Conservation (phyloP, 495 filamentous ascomycete species). For the Annulohypoxylon bovei region DNA sequence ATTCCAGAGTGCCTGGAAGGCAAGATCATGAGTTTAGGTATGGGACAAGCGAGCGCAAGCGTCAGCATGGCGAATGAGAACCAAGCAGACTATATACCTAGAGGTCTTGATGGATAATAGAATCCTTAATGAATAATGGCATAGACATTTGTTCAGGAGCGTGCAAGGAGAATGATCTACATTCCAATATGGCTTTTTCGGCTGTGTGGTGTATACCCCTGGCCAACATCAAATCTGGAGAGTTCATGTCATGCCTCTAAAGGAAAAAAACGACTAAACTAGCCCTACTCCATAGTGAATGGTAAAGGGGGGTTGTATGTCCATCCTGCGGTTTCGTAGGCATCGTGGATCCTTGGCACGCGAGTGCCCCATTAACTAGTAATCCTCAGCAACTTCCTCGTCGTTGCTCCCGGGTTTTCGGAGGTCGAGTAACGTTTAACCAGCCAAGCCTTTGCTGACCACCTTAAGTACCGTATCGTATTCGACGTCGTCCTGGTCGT, state of each 20-base stretch:
- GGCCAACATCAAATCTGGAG: conserved; percentile 45
- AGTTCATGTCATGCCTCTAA: conserved; percentile 43
- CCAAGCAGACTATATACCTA: neutral
- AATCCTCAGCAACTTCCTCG: conserved; percentile 27
- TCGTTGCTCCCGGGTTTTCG: conserved; percentile 25
- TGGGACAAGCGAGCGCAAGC: neutral
- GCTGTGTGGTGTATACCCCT: conserved; percentile 45
- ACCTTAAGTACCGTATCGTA: conserved; percentile 78
- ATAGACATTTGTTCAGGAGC: conserved; percentile 20
- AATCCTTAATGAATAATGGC: conserved; percentile 31
- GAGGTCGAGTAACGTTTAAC: conserved; percentile 33
- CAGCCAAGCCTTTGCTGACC: conserved; percentile 77
- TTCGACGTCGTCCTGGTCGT: conserved; percentile 90
- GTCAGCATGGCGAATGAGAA: neutral
- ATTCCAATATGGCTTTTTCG: conserved; percentile 40
- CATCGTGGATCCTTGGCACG: conserved; percentile 40
- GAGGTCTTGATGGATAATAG: neutral
- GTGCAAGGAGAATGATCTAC: conserved; percentile 41
- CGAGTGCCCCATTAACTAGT: conserved; percentile 35
- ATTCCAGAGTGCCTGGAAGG: conserved; percentile 76
- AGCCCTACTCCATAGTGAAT: conserved; percentile 33
- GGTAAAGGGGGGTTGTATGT: conserved; percentile 25
- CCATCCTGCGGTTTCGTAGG: conserved; percentile 43
- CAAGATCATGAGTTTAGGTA: conserved; percentile 45
- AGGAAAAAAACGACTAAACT: conserved; percentile 40